phyloP scores from a whole-genome alignment of 441 rosid species.

The Cnidoscolus chayamansa region DNA sequence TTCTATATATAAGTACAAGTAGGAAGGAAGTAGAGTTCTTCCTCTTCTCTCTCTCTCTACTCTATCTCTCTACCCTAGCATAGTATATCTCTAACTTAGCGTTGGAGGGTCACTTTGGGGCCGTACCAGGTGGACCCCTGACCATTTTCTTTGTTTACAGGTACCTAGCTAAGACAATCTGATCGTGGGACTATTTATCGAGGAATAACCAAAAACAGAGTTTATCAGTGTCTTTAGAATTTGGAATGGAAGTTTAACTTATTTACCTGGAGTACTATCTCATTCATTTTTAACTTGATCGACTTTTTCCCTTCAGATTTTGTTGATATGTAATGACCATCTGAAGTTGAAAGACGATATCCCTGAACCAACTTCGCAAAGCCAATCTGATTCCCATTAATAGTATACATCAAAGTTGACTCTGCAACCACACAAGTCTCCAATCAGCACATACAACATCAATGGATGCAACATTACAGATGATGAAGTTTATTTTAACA shows the following conservation, averaged over 20 bases:
- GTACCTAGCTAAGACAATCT: too few species aligned
- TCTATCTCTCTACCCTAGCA: too few species aligned
- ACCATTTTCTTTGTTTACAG: too few species aligned
- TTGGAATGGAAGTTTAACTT: conserved; percentile 12
- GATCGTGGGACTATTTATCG: too few species aligned
- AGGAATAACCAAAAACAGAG: too few species aligned
- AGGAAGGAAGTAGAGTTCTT: too few species aligned
- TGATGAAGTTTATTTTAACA: conserved; percentile 26
- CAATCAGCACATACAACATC: conserved; percentile 33
- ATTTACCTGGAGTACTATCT: conserved; percentile 88
- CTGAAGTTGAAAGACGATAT: conserved; percentile 64
- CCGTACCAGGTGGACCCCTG: too few species aligned
- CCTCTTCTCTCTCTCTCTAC: too few species aligned
- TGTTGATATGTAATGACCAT: conserved; percentile 85
- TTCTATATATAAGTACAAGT: too few species aligned
- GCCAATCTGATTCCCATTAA: conserved; percentile 81
- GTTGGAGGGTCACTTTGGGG: too few species aligned
- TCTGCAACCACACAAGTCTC: conserved; percentile 49
- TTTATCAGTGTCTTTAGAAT: not conserved
- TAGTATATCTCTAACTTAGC: too few species aligned
- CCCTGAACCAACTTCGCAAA: conserved; percentile 89
- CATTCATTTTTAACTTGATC: conserved; percentile 78
- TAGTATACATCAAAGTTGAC: conserved; percentile 88
- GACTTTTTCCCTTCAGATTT: conserved; percentile 83
- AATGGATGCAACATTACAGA: conserved; percentile 19